Percentiles rank a stretch among this genome's conserved stretches.
Conservation (phyloP, 495 filamentous ascomycete species). For the Aspergillus nanangensis region DNA sequence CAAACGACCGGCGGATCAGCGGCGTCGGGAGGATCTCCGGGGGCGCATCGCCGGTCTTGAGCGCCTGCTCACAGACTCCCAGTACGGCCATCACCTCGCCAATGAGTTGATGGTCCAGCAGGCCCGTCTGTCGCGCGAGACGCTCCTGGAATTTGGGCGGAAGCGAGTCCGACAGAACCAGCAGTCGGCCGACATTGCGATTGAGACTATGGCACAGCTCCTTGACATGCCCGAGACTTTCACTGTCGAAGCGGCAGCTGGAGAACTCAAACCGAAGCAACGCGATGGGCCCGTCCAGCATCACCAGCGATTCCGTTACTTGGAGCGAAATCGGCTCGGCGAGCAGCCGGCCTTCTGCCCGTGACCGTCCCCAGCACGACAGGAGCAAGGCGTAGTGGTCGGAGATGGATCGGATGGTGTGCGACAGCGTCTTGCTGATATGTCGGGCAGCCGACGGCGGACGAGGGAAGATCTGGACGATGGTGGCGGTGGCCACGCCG, state of each 20-base stretch:
- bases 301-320: constrained; percentile 25
- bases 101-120: constrained; percentile 35
- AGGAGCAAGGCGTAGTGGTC: constrained; percentile 44
- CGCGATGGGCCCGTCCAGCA: constrained; percentile 28
- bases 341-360: constrained; percentile 18
- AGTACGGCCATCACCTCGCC: constrained; percentile 42
- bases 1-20: constrained; percentile 28
- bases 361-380: constrained; percentile 29
- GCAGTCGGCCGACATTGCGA: constrained; percentile 28
- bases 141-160: constrained; percentile 24
- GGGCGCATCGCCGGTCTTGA: constrained; percentile 38
- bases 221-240: constrained; percentile 27
- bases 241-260: constrained; percentile 36
- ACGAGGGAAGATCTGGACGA: constrained; percentile 39
- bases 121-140: constrained; percentile 24
- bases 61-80: constrained; percentile 32
- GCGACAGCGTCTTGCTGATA: constrained; percentile 36
- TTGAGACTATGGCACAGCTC: constrained; percentile 33
- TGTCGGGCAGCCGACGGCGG: constrained; percentile 40
- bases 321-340: constrained; percentile 32
- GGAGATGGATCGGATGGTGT: constrained; percentile 30
- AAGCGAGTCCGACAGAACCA: constrained; percentile 30
- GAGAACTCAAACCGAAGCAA: constrained; percentile 38
- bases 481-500: constrained; percentile 30
- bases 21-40: constrained; percentile 40